phyloP scores from a whole-genome alignment of 441 rosid genomes.

The Populus hybrid region DNA sequence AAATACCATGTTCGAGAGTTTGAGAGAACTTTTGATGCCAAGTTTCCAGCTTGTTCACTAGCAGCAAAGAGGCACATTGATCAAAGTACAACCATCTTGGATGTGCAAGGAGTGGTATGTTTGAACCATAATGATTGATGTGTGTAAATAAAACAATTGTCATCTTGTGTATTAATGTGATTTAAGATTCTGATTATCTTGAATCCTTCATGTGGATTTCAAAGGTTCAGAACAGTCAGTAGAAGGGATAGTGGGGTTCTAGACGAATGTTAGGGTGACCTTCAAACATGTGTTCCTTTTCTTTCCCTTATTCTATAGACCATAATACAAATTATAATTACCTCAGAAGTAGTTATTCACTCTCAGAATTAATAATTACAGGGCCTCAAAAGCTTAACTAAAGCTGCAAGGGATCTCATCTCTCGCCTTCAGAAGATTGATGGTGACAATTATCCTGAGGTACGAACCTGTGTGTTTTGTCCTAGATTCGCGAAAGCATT shows the following conservation, averaged over 20 bases:
- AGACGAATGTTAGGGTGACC: neutral
- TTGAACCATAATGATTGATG: neutral
- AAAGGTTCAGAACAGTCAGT: too few relatives aligned
- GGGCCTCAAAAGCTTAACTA: conserved; percentile 86
- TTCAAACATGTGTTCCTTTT: neutral
- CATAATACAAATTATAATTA: neutral
- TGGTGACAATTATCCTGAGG: conserved; percentile 94
- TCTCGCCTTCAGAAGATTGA: conserved; percentile 77
- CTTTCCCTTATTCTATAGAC: neutral
- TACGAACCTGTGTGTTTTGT: conserved; percentile 23
- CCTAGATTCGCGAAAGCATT: neutral
- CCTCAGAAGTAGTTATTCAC: neutral
- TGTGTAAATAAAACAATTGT: neutral
- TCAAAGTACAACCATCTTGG: conserved; percentile 90
- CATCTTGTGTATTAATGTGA: neutral
- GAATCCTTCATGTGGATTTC: too few relatives aligned
- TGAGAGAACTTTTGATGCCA: conserved; percentile 66
- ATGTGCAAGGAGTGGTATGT: conserved; percentile 97
- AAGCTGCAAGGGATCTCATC: conserved; percentile 82
- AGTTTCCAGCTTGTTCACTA: conserved; percentile 81
- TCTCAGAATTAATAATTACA: conserved; percentile 20
- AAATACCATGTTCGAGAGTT: conserved; percentile 84
- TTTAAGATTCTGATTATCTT: too few relatives aligned
- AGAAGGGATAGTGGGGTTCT: too few relatives aligned
- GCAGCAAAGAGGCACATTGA: conserved; percentile 79